A percentile compares a stretch with the other conserved stretches of the same genome.
Conservation (phyloP, 768 basidiomycete species). For the Suillus luteus region DNA sequence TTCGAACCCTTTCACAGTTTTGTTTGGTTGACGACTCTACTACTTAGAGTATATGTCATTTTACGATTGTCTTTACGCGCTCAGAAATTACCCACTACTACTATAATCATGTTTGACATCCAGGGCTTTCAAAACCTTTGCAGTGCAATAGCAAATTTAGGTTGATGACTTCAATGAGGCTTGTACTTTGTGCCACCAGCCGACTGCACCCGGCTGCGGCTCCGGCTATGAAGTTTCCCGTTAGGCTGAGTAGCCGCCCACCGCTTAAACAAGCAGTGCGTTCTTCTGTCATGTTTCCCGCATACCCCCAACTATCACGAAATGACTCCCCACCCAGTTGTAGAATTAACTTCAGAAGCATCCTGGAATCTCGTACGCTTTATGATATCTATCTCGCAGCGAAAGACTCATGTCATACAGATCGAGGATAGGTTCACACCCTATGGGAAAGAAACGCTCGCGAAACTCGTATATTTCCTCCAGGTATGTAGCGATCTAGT, state of each 20-base stretch:
- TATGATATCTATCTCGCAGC: not conserved
- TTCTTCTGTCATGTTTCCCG: not conserved
- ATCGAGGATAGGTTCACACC: slow-evolving; percentile 92
- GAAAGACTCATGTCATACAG: slow-evolving; percentile 38
- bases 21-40: slow-evolving; percentile 20
- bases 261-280: slow-evolving; percentile 1
- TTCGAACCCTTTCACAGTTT: slow-evolving; percentile 5
- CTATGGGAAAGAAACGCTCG: slow-evolving; percentile 83
- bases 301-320: slow-evolving; percentile 5
- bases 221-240: slow-evolving; percentile 8
- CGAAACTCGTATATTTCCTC: slow-evolving; percentile 82
- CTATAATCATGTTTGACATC: slow-evolving; percentile 24
- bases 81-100: slow-evolving; percentile 24
- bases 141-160: not conserved
- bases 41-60: slow-evolving; percentile 19
- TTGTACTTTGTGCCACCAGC: not conserved
- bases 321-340: slow-evolving; percentile 71
- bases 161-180: not conserved
- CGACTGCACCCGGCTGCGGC: slow-evolving; percentile 12
- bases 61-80: slow-evolving; percentile 12
- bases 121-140: not conserved
- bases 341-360: slow-evolving; percentile 76
- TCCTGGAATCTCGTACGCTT: slow-evolving; percentile 82
- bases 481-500: slow-evolving; percentile 50
- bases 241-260: not conserved